Conservation (phyloP, 345 rosid genomes). For the Brassica carinata region DNA sequence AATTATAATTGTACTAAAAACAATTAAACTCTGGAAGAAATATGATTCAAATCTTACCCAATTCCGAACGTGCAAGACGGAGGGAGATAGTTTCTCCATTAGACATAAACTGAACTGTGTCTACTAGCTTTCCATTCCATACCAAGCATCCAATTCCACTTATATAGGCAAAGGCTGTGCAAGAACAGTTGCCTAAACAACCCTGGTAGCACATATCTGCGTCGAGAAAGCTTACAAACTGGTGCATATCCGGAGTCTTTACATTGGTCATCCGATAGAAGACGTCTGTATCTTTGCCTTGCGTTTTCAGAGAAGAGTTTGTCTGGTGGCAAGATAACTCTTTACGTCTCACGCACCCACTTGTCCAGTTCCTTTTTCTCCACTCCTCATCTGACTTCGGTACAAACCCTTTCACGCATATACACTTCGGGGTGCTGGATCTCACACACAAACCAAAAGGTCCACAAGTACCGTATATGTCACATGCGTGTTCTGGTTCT, state of each 20-base stretch:
- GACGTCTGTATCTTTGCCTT: constrained; percentile 23
- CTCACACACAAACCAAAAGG: constrained; percentile 37
- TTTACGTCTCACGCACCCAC: constrained; percentile 36
- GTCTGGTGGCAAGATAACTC: constrained; percentile 23
- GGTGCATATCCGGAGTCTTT: constrained; percentile 36
- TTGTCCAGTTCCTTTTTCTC: not conserved
- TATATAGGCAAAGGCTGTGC: constrained; percentile 25
- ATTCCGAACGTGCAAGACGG: constrained; percentile 31
- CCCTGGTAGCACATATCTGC: constrained; percentile 25
- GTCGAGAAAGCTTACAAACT: constrained; percentile 30
- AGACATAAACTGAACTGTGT: constrained; percentile 22
- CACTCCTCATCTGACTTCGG: constrained; percentile 1
- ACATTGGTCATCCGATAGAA: constrained; percentile 23
- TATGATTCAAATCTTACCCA: constrained; percentile 20
- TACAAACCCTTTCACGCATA: constrained; percentile 36
- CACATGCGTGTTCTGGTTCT: constrained; percentile 27
- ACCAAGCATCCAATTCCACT: not conserved
- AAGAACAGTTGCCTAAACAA: constrained; percentile 42
- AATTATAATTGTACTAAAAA: not conserved
- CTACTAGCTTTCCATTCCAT: constrained; percentile 29
- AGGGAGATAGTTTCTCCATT: constrained; percentile 24
- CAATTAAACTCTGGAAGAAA: too few species aligned
- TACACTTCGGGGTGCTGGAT: constrained; percentile 24
- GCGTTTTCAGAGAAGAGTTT: not conserved
- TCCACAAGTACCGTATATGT: constrained; percentile 34